These are phyloP conservation scores for Nannochloropsis gaditana DNA, from an alignment of 108 stramenopile species.

Conservation along the genomic window DNA sequence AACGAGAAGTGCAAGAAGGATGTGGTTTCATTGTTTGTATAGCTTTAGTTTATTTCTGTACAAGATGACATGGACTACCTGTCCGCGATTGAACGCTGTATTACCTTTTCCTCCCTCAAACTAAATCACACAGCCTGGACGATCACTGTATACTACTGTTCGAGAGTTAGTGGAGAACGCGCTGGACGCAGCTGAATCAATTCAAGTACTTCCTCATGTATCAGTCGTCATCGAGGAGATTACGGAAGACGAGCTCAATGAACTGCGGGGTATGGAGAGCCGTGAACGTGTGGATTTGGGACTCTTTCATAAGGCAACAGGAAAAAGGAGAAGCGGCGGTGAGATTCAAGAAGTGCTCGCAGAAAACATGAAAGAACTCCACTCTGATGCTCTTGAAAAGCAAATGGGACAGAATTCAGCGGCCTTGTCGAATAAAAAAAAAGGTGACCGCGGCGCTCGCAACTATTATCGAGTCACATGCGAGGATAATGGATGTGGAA, in stretches of 20 bases:
- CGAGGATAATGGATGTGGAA: conserved; percentile 90
- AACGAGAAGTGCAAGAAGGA: no score
- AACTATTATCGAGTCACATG: conserved; percentile 74
- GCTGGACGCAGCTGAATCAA: conserved; percentile 83
- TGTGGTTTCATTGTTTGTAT: no score
- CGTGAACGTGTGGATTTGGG: neutral
- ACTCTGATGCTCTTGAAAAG: conserved; percentile 34
- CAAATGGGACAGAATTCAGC: neutral
- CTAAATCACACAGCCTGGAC: conserved; percentile 48
- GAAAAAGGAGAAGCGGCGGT: neutral
- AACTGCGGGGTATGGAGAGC: conserved; percentile 59
- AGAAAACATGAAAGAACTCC: conserved; percentile 34
- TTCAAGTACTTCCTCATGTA: conserved; percentile 72
- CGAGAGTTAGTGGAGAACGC: conserved; percentile 86
- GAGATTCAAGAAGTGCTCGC: neutral
- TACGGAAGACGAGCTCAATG: conserved; percentile 74
- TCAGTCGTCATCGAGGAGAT: conserved; percentile 70
- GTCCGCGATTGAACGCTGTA: no score
- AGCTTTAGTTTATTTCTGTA: no score
- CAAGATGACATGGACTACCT: no score
- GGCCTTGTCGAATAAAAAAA: conserved; percentile 18
- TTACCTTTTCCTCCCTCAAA: neutral
- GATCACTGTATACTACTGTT: conserved; percentile 87
- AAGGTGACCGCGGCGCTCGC: conserved; percentile 49
- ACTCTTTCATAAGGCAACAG: conserved; percentile 5